Evolutionary conservation across 345 rosid species (phyloP).

Genomic region (Microthlaspi erraticum): DNA sequence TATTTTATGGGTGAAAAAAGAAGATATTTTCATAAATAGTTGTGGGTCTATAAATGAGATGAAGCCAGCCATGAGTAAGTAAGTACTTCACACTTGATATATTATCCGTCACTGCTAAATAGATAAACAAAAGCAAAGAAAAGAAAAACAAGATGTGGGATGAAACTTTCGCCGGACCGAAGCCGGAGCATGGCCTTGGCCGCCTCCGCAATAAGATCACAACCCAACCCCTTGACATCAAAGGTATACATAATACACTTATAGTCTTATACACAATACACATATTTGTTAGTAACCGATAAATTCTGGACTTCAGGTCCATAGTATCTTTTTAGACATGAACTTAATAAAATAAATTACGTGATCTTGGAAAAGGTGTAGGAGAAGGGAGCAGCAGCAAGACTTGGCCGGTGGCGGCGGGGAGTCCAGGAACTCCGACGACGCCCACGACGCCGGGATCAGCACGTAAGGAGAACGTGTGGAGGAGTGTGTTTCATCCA

Average conservation of each 20-base stretch:
- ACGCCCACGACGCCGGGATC: constrained; percentile 73
- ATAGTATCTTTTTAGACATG: not conserved
- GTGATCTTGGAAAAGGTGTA: constrained; percentile 40
- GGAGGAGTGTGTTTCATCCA: constrained; percentile 97
- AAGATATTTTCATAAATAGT: constrained; percentile 35
- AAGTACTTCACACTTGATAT: constrained; percentile 7
- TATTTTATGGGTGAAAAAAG: constrained; percentile 1
- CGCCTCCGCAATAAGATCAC: constrained; percentile 61
- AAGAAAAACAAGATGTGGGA: constrained; percentile 64
- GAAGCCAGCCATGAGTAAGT: not conserved
- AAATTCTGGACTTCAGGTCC: not conserved
- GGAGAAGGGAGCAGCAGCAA: constrained; percentile 59
- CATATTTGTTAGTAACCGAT: not conserved
- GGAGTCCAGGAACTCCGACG: constrained; percentile 62
- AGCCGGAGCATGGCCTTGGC: constrained; percentile 87
- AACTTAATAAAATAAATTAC: too few species aligned
- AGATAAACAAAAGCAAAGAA: not conserved
- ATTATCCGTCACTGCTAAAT: not conserved
- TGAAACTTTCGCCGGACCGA: constrained; percentile 88
- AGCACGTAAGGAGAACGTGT: constrained; percentile 80
- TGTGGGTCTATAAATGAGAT: constrained; percentile 31
- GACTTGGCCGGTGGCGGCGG: constrained; percentile 49
- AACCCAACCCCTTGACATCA: constrained; percentile 54
- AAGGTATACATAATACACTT: constrained; percentile 39
- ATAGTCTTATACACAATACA: too few species aligned